Percentiles rank a stretch among this genome's conserved stretches.
phyloP scores from a whole-genome alignment of 345 rosid genomes.

The Camelina sativa region DNA sequence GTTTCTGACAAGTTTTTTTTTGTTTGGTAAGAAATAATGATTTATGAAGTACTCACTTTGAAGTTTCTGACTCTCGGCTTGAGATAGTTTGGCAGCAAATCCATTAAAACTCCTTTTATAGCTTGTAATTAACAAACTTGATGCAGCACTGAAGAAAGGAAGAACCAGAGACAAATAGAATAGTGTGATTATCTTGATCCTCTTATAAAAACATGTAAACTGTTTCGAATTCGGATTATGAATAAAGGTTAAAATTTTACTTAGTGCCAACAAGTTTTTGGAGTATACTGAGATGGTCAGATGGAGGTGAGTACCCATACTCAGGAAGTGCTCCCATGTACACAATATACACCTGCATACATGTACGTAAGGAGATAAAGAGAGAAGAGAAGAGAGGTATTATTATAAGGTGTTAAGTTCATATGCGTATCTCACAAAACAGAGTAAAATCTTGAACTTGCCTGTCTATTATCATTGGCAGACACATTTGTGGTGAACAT shows the following conservation, averaged over 20 bases:
- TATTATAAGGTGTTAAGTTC: background rate
- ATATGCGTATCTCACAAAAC: background rate
- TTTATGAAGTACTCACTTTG: conserved; percentile 36
- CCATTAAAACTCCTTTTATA: conserved; percentile 62
- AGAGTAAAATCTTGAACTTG: conserved; percentile 16
- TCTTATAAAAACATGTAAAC: background rate
- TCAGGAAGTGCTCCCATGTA: conserved; percentile 36
- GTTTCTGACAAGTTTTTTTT: background rate
- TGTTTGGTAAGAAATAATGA: background rate
- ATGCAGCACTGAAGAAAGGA: conserved; percentile 20
- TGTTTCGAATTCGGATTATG: background rate
- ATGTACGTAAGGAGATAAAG: background rate
- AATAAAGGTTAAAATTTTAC: conserved; percentile 9
- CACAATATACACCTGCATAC: conserved; percentile 33
- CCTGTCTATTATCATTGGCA: conserved; percentile 33
- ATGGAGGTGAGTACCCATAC: conserved; percentile 20
- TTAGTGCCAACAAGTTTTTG: conserved; percentile 9
- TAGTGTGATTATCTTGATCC: background rate
- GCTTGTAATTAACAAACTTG: conserved; percentile 37
- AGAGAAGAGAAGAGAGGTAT: background rate
- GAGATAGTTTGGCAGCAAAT: conserved; percentile 56
- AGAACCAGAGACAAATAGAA: background rate
- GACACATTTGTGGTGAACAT: conserved; percentile 13
- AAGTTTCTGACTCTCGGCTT: conserved; percentile 43
- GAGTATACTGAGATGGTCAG: conserved; percentile 32